These are phyloP conservation scores for Tetracladium marchalianum DNA, from an alignment of 495 filamentous ascomycete species.

Conservation along the genomic window DNA sequence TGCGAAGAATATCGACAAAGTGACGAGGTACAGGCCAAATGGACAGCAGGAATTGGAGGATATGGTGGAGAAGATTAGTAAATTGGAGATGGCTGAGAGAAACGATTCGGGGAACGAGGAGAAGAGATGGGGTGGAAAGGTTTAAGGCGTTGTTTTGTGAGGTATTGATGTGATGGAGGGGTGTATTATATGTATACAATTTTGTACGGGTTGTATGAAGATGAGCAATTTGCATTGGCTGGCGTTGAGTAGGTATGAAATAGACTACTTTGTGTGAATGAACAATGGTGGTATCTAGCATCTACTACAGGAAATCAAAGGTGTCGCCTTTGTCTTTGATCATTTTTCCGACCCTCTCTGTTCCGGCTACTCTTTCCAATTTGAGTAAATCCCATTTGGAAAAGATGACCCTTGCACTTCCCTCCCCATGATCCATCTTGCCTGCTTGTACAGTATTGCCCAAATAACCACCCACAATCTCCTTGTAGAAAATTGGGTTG, in stretches of 20 bases:
- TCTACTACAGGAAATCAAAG: conserved; percentile 61
- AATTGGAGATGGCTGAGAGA: conserved; percentile 24
- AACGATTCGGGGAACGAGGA: conserved; percentile 15
- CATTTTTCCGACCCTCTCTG: conserved; percentile 62
- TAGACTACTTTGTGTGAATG: background rate
- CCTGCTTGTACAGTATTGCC: conserved; percentile 44
- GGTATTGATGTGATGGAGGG: background rate
- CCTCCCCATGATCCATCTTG: conserved; percentile 34
- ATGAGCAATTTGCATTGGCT: conserved; percentile 3
- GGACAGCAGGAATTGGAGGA: conserved; percentile 58
- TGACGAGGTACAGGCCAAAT: conserved; percentile 63
- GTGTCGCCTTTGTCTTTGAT: conserved; percentile 74
- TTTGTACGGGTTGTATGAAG: background rate
- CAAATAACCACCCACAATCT: conserved; percentile 68
- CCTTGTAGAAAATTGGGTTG: conserved; percentile 79
- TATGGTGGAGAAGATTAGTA: conserved; percentile 55
- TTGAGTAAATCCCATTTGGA: conserved; percentile 82
- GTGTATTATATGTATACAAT: background rate
- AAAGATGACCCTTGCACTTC: conserved; percentile 63
- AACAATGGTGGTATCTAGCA: background rate
- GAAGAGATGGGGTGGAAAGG: conserved; percentile 19
- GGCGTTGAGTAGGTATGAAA: background rate
- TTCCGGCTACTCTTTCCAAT: conserved; percentile 83
- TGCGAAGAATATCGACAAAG: conserved; percentile 67
- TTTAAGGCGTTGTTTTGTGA: conserved; percentile 3